Evolutionary conservation across 2,329 filamentous ascomycete species (phyloP), one percentile per base, ranked within the genome.

Genomic region (Diaporthe eres): DNA sequence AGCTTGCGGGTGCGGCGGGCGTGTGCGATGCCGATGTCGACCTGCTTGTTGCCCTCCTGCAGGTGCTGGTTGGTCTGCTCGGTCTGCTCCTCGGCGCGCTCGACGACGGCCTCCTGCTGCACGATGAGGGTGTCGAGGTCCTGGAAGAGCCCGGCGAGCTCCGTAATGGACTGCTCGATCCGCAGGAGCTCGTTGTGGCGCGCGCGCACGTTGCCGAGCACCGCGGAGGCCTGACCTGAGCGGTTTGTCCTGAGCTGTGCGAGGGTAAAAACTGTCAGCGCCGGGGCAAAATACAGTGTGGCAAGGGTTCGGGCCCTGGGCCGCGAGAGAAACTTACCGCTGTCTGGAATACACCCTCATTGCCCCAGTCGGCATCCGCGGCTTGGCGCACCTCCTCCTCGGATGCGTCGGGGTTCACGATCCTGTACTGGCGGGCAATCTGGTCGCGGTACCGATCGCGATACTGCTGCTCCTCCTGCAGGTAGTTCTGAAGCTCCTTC

Each of bases 131-230:
- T 91, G 76, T 94, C 93, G 77, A 97, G 91, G 81, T 96, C 92
- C 78, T 92, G 87, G 87, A 95, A 95, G 80, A 96, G 89, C 65
- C 89, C 82, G 37, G 91, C 89, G 57, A 96, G 89, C 83, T 96
- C 93, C 49, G 87, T 86, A 78, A 96, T 89, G 8, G 93, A 95
- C 82, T 90, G 88, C 84, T 96, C 94, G 79, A 97, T 96, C 84
- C 91, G 91, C 85, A 94, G 91, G 78, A 96, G 92, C 85, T 96
- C 94, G 82, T 94, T 94, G 87, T 96, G 94, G 74, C 94, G 94
- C 51, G 94, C 94, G 78, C 94, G 93, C 53, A 96, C 94, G 78
- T 93, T 93, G 78, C 94, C 94, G 68, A 96, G 91, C 10, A 95
- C 91, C 22, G 92, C 92, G 70, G 89, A 90, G 57, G 94, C 94